These are phyloP conservation scores for Elsinoe ampelina DNA, from an alignment of 2,329 filamentous ascomycete species.

Conservation along the genomic window DNA sequence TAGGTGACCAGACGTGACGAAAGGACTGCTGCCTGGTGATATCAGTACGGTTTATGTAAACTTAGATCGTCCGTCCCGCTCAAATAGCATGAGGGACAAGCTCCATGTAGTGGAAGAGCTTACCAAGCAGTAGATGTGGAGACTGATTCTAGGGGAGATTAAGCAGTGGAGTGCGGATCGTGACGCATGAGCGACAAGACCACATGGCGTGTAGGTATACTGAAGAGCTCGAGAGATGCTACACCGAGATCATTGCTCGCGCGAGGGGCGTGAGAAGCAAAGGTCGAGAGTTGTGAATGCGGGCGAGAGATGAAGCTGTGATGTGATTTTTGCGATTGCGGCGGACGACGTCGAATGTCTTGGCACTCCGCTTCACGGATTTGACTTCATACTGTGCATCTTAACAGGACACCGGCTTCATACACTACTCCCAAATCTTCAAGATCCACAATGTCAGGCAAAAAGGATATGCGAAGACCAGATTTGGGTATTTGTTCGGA, in stretches of 20 bases:
- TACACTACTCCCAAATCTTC: conserved; percentile 33
- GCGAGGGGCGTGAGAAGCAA: background rate
- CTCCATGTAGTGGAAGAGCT: background rate
- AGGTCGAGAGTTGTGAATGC: background rate
- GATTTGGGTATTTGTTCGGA: conserved; percentile 60
- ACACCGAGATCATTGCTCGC: no score
- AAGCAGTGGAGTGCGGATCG: conserved; percentile 3
- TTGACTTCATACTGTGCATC: background rate
- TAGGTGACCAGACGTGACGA: conserved; percentile 11
- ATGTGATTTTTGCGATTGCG: conserved; percentile 4
- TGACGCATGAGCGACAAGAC: conserved; percentile 4
- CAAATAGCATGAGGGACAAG: no score
- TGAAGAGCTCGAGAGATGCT: background rate
- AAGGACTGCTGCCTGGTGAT: background rate
- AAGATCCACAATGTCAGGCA: conserved; percentile 23
- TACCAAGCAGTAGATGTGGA: background rate
- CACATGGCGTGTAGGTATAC: conserved; percentile 1
- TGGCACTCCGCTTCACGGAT: background rate
- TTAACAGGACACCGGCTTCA: conserved; percentile 41
- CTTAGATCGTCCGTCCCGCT: background rate
- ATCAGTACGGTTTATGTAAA: background rate
- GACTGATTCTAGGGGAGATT: background rate
- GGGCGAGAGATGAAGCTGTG: background rate
- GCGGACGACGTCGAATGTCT: background rate
- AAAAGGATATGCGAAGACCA: conserved; percentile 65